phyloP scores from a whole-genome alignment of 163 green algal genomes.

The Chlamydomonas reinhardtii region DNA sequence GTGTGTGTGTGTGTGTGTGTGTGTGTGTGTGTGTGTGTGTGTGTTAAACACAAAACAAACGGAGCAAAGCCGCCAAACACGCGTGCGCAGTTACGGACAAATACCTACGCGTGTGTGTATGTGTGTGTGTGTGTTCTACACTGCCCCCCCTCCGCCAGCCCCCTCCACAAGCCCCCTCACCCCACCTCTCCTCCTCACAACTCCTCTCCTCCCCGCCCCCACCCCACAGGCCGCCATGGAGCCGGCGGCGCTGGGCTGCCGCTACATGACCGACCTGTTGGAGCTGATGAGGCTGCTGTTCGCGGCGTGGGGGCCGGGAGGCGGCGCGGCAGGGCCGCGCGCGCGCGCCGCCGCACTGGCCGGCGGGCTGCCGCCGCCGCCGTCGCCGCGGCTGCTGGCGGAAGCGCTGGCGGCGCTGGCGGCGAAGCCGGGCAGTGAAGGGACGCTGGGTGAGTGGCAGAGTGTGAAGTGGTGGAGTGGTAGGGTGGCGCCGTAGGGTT shows the following conservation, averaged over 20 bases:
- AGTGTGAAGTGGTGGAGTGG: no score
- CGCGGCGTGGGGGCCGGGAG: background rate
- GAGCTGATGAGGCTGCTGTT: slow-evolving; percentile 15
- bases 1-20: no score
- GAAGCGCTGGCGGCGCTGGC: slow-evolving; percentile 1
- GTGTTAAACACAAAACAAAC: no score
- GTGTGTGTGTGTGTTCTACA: no score
- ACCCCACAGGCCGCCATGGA: slow-evolving; percentile 11
- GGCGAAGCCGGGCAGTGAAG: background rate
- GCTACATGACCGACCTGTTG: background rate
- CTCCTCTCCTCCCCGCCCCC: no score
- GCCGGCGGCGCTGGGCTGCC: background rate
- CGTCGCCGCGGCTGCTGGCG: slow-evolving; percentile 3
- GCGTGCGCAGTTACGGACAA: no score
- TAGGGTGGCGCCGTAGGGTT: no score
- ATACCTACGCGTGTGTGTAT: no score
- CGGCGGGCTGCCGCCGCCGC: background rate
- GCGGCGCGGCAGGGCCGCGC: background rate
- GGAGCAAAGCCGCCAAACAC: no score
- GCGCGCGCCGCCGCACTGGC: background rate
- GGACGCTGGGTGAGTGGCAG: background rate
- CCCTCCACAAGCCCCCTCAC: no score
- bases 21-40: no score
- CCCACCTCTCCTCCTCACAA: background rate
- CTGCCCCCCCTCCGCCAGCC: no score